A percentile compares a stretch with the other conserved stretches of the same genome.
Evolutionary conservation across 2,329 filamentous ascomycete species (phyloP).

Genomic region (Zarea fungicola): DNA sequence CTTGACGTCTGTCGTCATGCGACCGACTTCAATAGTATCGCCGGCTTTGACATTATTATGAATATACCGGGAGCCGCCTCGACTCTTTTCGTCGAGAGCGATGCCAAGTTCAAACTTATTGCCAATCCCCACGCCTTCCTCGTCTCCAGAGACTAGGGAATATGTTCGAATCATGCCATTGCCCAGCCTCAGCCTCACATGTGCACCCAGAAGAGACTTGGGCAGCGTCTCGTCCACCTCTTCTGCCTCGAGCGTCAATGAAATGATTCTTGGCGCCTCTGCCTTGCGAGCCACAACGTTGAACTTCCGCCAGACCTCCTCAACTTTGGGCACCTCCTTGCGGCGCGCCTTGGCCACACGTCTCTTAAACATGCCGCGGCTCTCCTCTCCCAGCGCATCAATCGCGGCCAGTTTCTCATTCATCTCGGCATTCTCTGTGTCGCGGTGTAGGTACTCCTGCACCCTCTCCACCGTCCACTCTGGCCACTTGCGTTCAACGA

Average conservation of each 20-base stretch:
- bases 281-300: conserved; percentile 43
- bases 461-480: conserved; percentile 58
- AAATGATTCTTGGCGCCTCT: conserved; percentile 46
- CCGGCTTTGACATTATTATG: conserved; percentile 44
- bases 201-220: conserved; percentile 40
- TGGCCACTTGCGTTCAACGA: conserved; percentile 51
- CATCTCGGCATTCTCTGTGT: conserved; percentile 45
- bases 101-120: conserved; percentile 53
- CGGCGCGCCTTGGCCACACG: conserved; percentile 44
- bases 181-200: conserved; percentile 52
- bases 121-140: conserved; percentile 25
- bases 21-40: conserved; percentile 45
- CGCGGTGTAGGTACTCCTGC: conserved; percentile 57
- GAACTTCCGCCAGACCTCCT: conserved; percentile 40
- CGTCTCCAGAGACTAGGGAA: conserved; percentile 44
- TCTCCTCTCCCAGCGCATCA: conserved; percentile 45
- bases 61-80: conserved; percentile 57
- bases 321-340: conserved; percentile 22
- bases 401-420: conserved; percentile 48
- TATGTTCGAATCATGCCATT: conserved; percentile 55
- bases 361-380: conserved; percentile 41
- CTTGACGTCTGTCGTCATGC: conserved; percentile 45
- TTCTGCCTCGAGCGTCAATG: conserved; percentile 46
- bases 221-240: conserved; percentile 22
- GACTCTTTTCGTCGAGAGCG: conserved; percentile 47